A percentile compares a stretch with the other conserved stretches of the same genome.
Evolutionary conservation across 169 alveolate genomes (phyloP).

Genomic region (Ichthyophthirius multifiliis): DNA sequence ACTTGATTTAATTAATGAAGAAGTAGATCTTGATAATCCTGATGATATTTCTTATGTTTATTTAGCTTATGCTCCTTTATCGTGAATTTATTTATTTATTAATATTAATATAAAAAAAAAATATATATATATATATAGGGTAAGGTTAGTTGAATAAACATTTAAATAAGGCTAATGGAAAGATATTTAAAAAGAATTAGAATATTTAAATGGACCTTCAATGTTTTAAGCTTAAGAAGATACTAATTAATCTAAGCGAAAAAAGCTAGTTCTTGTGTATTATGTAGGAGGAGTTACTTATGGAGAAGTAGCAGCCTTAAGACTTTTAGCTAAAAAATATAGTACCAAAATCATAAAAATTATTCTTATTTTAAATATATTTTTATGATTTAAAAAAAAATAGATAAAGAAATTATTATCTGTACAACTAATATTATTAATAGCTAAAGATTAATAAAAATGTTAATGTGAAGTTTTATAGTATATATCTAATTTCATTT

Average conservation of each 20-base stretch:
- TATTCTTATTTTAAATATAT: not conserved
- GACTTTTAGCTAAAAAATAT: constrained; percentile 29
- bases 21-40: constrained; percentile 46
- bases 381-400: not conserved
- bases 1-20: constrained; percentile 53
- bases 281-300: constrained; percentile 82
- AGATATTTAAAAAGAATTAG: not conserved
- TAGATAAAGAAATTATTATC: constrained; percentile 17
- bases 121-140: not conserved
- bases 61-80: constrained; percentile 75
- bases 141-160: not conserved
- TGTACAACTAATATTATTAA: constrained; percentile 16
- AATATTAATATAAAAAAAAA: not conserved
- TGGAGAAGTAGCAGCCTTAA: constrained; percentile 75
- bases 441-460: constrained; percentile 10
- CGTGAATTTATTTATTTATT: not conserved
- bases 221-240: not conserved
- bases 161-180: not conserved
- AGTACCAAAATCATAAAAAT: not conserved
- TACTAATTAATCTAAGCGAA: too few relatives aligned
- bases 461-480: not conserved
- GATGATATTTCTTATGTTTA: constrained; percentile 65
- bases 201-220: not conserved
- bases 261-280: constrained; percentile 55
- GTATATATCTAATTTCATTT: too few relatives aligned